Evolutionary conservation across 1,139 yeast species (phyloP).

Genomic region (Martiniozyma asiatica): DNA sequence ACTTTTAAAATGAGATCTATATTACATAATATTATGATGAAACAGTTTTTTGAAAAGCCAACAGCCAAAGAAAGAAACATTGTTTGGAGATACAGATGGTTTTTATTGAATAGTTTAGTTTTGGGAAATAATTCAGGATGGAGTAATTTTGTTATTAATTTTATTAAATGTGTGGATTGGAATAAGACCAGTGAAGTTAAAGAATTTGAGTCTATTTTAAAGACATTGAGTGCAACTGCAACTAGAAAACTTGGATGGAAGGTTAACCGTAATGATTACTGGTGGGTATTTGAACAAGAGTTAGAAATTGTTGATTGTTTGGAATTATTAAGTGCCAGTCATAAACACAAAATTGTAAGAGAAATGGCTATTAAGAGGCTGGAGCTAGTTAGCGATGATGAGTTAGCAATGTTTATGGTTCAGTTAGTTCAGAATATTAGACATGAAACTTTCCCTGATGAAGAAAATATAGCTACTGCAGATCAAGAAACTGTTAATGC

Average conservation of each 20-base stretch:
- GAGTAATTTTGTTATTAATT: conserved; percentile 43
- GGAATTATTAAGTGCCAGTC: conserved; percentile 72
- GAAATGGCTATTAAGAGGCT: conserved; percentile 82
- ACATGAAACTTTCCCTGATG: conserved; percentile 37
- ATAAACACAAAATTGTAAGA: conserved; percentile 44
- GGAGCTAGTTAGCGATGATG: conserved; percentile 66
- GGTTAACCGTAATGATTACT: neutral
- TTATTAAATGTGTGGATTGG: conserved; percentile 82
- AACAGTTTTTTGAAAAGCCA: conserved; percentile 76
- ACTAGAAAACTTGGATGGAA: conserved; percentile 3
- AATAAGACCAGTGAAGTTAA: conserved; percentile 69
- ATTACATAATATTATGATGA: conserved; percentile 51
- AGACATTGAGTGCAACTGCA: conserved; percentile 12
- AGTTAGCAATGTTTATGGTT: conserved; percentile 65
- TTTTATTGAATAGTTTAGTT: conserved; percentile 50
- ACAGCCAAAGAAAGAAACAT: conserved; percentile 77
- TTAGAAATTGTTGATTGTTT: conserved; percentile 82
- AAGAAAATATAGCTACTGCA: neutral
- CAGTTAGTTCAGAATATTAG: conserved; percentile 90
- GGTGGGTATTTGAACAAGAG: conserved; percentile 17
- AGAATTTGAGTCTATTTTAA: conserved; percentile 50
- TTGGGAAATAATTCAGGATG: conserved; percentile 21
- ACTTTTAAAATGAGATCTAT: conserved; percentile 74
- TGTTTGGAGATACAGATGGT: conserved; percentile 87
- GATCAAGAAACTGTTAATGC: conserved; percentile 9